Evolutionary conservation across 179 eudicot species (phyloP).

Genomic region (Monotropa hypopitys): DNA sequence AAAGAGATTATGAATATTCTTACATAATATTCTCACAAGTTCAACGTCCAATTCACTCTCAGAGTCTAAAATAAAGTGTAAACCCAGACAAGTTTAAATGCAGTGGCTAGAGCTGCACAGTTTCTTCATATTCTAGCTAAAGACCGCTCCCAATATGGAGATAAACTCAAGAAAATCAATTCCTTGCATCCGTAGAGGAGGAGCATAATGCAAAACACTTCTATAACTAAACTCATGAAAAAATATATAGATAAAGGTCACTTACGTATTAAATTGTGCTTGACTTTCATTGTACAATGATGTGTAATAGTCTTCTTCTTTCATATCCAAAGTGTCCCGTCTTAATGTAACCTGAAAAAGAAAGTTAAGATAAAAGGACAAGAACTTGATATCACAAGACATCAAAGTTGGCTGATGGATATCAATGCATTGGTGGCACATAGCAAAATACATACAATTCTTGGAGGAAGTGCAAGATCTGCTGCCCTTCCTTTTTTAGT

Average conservation of each 20-base stretch:
- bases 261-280: slow-evolving; percentile 19
- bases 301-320: slow-evolving; percentile 55
- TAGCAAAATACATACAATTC: slow-evolving; percentile 45
- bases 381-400: not conserved
- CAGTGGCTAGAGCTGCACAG: not conserved
- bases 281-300: slow-evolving; percentile 52
- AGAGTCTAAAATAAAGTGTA: not conserved
- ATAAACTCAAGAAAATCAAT: not conserved
- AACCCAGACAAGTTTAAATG: not conserved
- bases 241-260: not conserved
- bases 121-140: not conserved
- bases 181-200: not conserved
- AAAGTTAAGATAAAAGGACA: not conserved
- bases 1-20: too few species aligned
- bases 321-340: slow-evolving; percentile 47
- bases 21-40: too few species aligned
- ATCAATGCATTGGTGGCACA: slow-evolving; percentile 4
- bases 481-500: slow-evolving; percentile 88
- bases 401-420: not conserved
- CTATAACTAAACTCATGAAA: not conserved
- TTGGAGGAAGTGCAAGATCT: slow-evolving; percentile 84
- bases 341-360: slow-evolving; percentile 36
- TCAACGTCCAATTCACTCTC: not conserved
- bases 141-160: not conserved
- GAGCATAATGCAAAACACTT: not conserved